Percentiles rank a stretch among this genome's conserved stretches.
These are phyloP conservation scores for Gentiana macrophylla DNA, from an alignment of 257 asterid species.

Conservation along the genomic window DNA sequence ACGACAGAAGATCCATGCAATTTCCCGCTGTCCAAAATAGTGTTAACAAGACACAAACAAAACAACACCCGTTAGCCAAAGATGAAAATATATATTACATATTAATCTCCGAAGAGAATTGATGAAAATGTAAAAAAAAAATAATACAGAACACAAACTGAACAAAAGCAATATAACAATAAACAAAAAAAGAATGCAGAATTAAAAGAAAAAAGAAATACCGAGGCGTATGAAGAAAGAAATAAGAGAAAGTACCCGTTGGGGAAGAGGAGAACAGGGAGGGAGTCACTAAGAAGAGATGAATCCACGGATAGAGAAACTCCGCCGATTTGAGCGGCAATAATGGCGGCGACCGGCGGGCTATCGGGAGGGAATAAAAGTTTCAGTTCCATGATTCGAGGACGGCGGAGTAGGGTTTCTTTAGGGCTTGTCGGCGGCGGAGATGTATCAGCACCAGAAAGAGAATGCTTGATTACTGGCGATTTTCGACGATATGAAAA, in stretches of 20 bases:
- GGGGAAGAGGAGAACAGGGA: slow-evolving; percentile 37
- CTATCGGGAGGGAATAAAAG: slow-evolving; percentile 38
- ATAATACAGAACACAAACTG: not conserved
- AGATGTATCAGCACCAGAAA: too few species aligned
- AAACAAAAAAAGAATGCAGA: not conserved
- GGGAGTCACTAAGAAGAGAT: slow-evolving; percentile 38
- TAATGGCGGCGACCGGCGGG: slow-evolving; percentile 64
- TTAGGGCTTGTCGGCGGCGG: not conserved
- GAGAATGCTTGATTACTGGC: too few species aligned
- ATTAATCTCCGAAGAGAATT: not conserved
- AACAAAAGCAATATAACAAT: not conserved
- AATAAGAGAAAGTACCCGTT: slow-evolving; percentile 34
- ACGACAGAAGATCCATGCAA: slow-evolving; percentile 47
- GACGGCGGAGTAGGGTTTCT: not conserved
- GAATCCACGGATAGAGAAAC: slow-evolving; percentile 32
- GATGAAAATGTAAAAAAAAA: not conserved
- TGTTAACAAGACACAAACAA: not conserved
- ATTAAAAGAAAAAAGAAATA: not conserved
- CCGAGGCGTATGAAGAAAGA: not conserved
- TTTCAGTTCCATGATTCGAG: slow-evolving; percentile 34
- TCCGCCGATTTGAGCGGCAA: slow-evolving; percentile 63
- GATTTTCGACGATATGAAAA: too few species aligned
- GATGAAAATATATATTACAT: too few species aligned
- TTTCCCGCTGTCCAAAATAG: slow-evolving; percentile 40
- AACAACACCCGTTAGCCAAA: not conserved